Base-by-base conservation (phyloP, 2,329 filamentous ascomycete genomes). In the Fusarium tricinctum region DNA sequence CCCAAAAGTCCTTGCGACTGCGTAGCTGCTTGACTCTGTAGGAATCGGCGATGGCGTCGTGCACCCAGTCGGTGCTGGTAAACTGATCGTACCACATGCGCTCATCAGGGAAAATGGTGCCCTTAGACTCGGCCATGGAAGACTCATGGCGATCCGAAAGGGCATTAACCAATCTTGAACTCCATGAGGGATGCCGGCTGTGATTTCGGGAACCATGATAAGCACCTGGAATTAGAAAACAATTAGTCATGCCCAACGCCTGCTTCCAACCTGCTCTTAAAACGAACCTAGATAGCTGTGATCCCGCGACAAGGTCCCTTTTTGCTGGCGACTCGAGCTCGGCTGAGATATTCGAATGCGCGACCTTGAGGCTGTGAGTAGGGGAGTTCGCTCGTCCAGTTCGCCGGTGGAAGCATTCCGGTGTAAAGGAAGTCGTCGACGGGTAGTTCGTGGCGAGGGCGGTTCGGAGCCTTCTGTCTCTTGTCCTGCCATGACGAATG, bases 61-160 rank as follows among this genome's bases (percentile, higher is more conserved):
- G 95, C 1, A 99, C 94, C 96, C 96, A 99, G 78, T 99, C 95
- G 56, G 93, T 97, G 8, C 93, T 97, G 8, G 94, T 97, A 75
- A 97, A 97, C 80, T 99, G 96, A 82, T 99, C 96, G 80, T 98
- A 98, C 96, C 96, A 98, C 12, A 97, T 92, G 63, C 96, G 90
- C 71, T 98, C 94, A 75, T 97, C 92, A 50, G 90, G 83, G 72
- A 89, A 90, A 12, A 91, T 80, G 6, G 88, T 90, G 33, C 84
- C 81, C 74, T 90, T 92, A 48, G 89, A 90, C 66, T 91, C 89
- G 64, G 84, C 79, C 79, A 90, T 81, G 63, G 49, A 52, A 12
- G 85, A 85, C 30, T 86, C 84, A 72, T 84, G 86, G 66, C 84
- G 82, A 73, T 86, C 89, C 59, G 81, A 82, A 58, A 92, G 82